A percentile compares a stretch with the other conserved stretches of the same genome.
Conservation (phyloP, 352 stramenopile genomes). For the Pythium chondricola region DNA sequence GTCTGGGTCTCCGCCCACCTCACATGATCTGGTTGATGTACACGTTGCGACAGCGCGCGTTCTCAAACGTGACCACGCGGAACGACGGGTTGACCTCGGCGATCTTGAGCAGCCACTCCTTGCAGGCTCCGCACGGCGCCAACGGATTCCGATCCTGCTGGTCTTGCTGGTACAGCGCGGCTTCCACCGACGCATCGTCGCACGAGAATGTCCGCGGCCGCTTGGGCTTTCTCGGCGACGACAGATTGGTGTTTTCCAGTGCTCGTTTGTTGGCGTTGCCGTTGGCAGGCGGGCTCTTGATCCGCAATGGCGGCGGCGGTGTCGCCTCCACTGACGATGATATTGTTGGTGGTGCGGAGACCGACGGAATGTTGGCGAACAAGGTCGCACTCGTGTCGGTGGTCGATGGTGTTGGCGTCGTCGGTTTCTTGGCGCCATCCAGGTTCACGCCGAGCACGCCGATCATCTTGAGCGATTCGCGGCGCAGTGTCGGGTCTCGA, state of each 20-base stretch:
- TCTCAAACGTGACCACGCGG: conserved; percentile 95
- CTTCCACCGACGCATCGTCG: conserved; percentile 58
- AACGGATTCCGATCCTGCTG: conserved; percentile 92
- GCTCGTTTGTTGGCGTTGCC: conserved; percentile 2
- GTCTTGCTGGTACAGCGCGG: conserved; percentile 19
- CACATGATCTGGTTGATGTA: conserved; percentile 88
- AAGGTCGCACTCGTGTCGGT: not conserved
- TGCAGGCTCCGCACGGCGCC: conserved; percentile 96
- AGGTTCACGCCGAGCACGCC: conserved; percentile 90
- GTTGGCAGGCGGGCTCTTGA: not conserved
- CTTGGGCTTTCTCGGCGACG: conserved; percentile 63
- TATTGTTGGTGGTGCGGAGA: conserved; percentile 1
- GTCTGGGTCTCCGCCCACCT: no score
- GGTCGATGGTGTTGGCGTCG: conserved; percentile 8
- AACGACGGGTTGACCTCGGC: conserved; percentile 97
- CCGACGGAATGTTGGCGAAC: conserved; percentile 6
- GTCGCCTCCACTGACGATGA: conserved; percentile 5
- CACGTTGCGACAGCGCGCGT: conserved; percentile 89
- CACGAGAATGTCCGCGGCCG: conserved; percentile 77
- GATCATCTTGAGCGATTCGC: conserved; percentile 92
- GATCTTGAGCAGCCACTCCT: conserved; percentile 99
- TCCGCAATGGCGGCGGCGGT: not conserved
- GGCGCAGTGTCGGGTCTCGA: conserved; percentile 87
- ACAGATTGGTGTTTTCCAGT: conserved; percentile 17
- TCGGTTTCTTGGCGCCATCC: conserved; percentile 8